These are phyloP conservation scores for Vitis rotundifolia DNA, from an alignment of 164 flowering plant species.

Conservation along the genomic window DNA sequence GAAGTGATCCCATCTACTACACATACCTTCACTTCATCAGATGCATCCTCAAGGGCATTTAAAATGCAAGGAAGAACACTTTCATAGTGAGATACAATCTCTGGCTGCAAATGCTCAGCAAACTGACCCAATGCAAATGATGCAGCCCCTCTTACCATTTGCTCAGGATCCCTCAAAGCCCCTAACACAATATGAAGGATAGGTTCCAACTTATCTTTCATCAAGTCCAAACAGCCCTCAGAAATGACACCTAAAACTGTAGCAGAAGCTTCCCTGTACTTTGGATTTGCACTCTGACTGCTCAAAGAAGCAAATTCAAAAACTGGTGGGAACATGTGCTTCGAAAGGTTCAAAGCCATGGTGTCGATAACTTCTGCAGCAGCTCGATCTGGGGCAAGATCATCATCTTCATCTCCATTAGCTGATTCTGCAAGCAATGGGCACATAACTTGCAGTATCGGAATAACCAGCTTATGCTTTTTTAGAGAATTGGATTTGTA, in stretches of 20 bases:
- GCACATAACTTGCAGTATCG: conserved; percentile 92
- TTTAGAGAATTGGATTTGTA: conserved; percentile 83
- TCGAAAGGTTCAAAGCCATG: conserved; percentile 81
- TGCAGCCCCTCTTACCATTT: conserved; percentile 95
- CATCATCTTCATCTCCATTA: conserved; percentile 75
- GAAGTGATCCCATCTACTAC: neutral
- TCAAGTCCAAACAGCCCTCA: conserved; percentile 84
- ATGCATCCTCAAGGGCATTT: conserved; percentile 78
- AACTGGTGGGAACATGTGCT: conserved; percentile 80
- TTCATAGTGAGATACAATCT: conserved; percentile 79
- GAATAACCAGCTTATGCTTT: conserved; percentile 79
- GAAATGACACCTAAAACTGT: conserved; percentile 88
- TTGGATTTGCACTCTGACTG: conserved; percentile 68
- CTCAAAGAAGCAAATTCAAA: conserved; percentile 87
- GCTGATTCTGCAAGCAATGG: conserved; percentile 86
- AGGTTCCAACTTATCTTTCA: conserved; percentile 78
- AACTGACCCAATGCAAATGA: conserved; percentile 97
- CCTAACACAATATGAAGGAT: conserved; percentile 78
- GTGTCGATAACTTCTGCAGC: conserved; percentile 98
- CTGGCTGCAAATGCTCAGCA: conserved; percentile 96
- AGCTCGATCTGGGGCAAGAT: conserved; percentile 90
- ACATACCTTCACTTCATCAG: conserved; percentile 89
- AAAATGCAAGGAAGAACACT: conserved; percentile 87
- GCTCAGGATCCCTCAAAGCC: conserved; percentile 83
- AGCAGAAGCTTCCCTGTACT: conserved; percentile 87